Conservation (phyloP, 441 rosid species). For the Gossypium davidsonii region DNA sequence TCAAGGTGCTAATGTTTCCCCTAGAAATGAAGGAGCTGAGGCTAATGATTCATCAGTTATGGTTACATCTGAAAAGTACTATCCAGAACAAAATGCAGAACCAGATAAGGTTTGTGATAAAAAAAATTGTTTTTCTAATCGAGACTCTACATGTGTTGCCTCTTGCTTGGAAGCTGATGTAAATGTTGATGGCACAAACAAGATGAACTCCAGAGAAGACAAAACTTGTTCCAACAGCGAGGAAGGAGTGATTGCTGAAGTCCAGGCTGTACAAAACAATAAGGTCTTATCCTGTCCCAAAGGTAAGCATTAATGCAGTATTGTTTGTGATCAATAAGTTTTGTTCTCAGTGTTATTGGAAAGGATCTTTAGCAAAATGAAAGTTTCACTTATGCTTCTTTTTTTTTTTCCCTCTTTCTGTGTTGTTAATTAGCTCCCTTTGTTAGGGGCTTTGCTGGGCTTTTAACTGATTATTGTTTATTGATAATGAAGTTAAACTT, state of each 20-base stretch:
- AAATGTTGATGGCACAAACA: background rate
- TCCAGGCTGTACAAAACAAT: slow-evolving; percentile 19
- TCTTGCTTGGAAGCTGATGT: slow-evolving; percentile 1
- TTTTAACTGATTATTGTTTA: background rate
- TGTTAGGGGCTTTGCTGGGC: background rate
- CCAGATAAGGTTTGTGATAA: slow-evolving; percentile 13
- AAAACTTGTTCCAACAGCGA: slow-evolving; percentile 17
- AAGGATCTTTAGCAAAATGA: background rate
- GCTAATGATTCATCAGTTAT: slow-evolving; percentile 16
- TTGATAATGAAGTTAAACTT: slow-evolving; percentile 1
- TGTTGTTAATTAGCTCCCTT: background rate
- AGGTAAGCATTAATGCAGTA: slow-evolving; percentile 43
- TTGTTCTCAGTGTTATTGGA: background rate
- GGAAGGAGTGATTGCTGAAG: slow-evolving; percentile 13
- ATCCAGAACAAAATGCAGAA: slow-evolving; percentile 9
- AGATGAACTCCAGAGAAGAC: slow-evolving; percentile 15
- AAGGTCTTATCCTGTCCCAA: slow-evolving; percentile 25
- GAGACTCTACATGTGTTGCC: slow-evolving; percentile 6
- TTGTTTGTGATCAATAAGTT: background rate
- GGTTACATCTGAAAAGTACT: slow-evolving; percentile 16
- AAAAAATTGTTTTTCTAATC: slow-evolving; percentile 14
- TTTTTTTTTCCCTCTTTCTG: background rate
- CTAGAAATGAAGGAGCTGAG: slow-evolving; percentile 16
- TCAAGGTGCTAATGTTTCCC: slow-evolving; percentile 12
- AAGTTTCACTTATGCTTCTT: background rate